Evolutionary conservation across 306 rosid genomes (phyloP).

Genomic region (Oxytropis ochrocephala): DNA sequence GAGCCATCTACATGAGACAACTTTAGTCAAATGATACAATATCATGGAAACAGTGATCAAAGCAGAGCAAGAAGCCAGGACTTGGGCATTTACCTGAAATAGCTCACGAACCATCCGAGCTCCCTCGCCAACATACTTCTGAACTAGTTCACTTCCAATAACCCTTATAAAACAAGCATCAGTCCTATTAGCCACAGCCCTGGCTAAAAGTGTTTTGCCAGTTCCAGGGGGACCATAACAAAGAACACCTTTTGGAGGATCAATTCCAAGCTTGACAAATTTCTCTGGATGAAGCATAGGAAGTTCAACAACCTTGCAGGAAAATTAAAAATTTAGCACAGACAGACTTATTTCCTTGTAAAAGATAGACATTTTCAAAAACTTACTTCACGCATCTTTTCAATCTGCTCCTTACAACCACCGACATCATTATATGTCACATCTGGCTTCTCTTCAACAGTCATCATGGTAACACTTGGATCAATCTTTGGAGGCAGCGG

Average conservation of each 20-base stretch:
- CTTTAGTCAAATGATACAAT: constrained; percentile 1
- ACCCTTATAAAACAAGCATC: constrained; percentile 99
- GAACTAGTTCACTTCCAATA: constrained; percentile 98
- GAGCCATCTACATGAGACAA: constrained; percentile 72
- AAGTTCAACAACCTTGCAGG: constrained; percentile 85
- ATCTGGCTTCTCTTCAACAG: constrained; percentile 97
- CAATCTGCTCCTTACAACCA: constrained; percentile 96
- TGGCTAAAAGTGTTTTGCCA: constrained; percentile 95
- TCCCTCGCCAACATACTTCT: constrained; percentile 97
- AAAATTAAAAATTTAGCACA: constrained; percentile 15
- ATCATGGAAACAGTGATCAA: neutral
- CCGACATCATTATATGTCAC: constrained; percentile 98
- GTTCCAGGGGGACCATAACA: constrained; percentile 99
- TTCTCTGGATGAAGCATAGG: constrained; percentile 99
- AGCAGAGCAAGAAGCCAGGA: neutral
- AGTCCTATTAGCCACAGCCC: constrained; percentile 98
- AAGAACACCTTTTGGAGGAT: constrained; percentile 99
- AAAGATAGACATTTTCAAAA: neutral
- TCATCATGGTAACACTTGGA: constrained; percentile 99
- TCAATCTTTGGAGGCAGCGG: constrained; percentile 98
- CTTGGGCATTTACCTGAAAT: constrained; percentile 56
- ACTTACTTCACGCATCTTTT: constrained; percentile 93
- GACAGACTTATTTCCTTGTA: neutral
- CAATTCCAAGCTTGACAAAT: constrained; percentile 96
- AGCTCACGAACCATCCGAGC: constrained; percentile 98